phyloP scores from a whole-genome alignment of 192 early-diverging fungal genomes.

The Backusella westeae region DNA sequence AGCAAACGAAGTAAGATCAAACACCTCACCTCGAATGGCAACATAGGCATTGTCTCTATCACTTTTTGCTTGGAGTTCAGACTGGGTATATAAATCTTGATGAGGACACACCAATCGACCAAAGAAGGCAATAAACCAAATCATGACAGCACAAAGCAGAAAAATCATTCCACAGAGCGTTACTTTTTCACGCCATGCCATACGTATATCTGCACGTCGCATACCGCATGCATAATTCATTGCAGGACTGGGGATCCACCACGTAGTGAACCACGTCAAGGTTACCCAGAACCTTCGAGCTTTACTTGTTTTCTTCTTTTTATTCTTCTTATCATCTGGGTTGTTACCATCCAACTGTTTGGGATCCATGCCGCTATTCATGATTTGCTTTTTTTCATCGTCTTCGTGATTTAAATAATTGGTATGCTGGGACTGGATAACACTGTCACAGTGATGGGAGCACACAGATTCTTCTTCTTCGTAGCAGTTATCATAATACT shows the following conservation, averaged over 20 bases:
- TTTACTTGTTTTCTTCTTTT: slow-evolving; percentile 40
- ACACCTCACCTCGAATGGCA: slow-evolving; percentile 79
- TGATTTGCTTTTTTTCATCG: background rate
- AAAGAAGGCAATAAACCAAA: slow-evolving; percentile 85
- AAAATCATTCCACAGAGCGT: slow-evolving; percentile 85
- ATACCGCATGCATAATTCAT: slow-evolving; percentile 69
- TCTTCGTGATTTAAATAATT: slow-evolving; percentile 42
- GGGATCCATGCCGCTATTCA: background rate
- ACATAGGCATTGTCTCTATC: slow-evolving; percentile 56
- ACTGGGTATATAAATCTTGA: slow-evolving; percentile 67
- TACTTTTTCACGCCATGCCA: slow-evolving; percentile 98
- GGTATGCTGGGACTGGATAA: slow-evolving; percentile 36
- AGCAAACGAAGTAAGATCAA: slow-evolving; percentile 72
- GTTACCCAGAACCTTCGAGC: slow-evolving; percentile 78
- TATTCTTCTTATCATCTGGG: background rate
- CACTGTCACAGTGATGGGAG: slow-evolving; percentile 24
- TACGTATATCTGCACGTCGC: slow-evolving; percentile 71
- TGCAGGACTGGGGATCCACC: slow-evolving; percentile 74
- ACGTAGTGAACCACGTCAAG: slow-evolving; percentile 73
- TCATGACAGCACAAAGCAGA: slow-evolving; percentile 69
- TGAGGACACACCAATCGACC: slow-evolving; percentile 71
- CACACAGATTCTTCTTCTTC: slow-evolving; percentile 38
- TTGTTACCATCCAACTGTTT: background rate
- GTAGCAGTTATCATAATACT: slow-evolving; percentile 10
- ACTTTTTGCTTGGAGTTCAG: slow-evolving; percentile 55